phyloP scores from a whole-genome alignment of 352 stramenopile species.

The Phytophthora colocasiae region DNA sequence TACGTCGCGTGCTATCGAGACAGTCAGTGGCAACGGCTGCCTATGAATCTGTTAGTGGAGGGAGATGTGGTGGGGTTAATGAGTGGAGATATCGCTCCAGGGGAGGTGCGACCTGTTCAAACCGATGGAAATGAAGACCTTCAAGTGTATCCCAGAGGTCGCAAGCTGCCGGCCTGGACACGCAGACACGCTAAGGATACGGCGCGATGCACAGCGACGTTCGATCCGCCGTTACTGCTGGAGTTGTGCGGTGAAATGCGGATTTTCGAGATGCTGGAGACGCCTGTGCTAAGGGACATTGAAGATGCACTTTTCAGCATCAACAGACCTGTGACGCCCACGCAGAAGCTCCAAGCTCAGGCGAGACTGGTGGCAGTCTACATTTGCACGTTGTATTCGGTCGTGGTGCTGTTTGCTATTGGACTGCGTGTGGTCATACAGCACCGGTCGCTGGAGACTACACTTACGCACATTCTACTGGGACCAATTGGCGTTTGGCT shows the following conservation, averaged over 20 bases:
- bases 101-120: conserved; percentile 56
- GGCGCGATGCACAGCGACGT: conserved; percentile 74
- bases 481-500: conserved; percentile 83
- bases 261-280: conserved; percentile 89
- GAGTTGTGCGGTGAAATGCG: conserved; percentile 88
- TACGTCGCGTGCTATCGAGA: conserved; percentile 85
- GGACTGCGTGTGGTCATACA: conserved; percentile 69
- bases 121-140: conserved; percentile 22
- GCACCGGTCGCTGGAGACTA: conserved; percentile 71
- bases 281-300: conserved; percentile 80
- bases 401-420: conserved; percentile 74
- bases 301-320: conserved; percentile 83
- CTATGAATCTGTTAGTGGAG: conserved; percentile 87
- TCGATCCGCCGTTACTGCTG: conserved; percentile 76
- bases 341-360: conserved; percentile 76
- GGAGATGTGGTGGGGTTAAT: conserved; percentile 84
- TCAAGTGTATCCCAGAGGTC: conserved; percentile 54
- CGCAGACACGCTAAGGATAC: conserved; percentile 54
- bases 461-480: conserved; percentile 72
- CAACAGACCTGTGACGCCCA: conserved; percentile 70
- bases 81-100: conserved; percentile 82
- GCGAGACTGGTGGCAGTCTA: conserved; percentile 61
- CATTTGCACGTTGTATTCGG: conserved; percentile 74
- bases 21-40: conserved; percentile 79
- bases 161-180: conserved; percentile 68